A percentile compares a stretch with the other conserved stretches of the same genome.
Evolutionary conservation across 495 filamentous ascomycete species (phyloP).

Genomic region (Lepidopterella palustris): DNA sequence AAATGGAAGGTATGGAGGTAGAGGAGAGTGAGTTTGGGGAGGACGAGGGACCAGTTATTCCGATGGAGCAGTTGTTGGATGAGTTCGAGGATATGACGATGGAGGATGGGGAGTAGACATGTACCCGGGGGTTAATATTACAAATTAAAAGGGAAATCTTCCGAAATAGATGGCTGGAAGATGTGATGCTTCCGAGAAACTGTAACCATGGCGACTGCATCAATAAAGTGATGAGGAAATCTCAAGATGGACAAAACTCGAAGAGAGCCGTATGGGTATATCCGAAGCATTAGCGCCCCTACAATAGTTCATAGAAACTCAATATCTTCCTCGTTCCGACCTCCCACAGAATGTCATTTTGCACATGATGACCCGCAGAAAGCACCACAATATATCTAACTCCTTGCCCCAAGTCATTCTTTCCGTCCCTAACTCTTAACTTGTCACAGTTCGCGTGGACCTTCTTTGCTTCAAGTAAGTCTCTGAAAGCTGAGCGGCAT

Average conservation of each 20-base stretch:
- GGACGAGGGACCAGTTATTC: conserved; percentile 38
- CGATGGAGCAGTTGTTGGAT: conserved; percentile 42
- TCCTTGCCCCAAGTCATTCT: background rate
- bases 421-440: background rate
- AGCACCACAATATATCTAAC: background rate
- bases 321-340: background rate
- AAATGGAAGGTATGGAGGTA: conserved; percentile 56
- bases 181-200: no score
- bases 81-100: conserved; percentile 40
- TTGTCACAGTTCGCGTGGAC: background rate
- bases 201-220: no score
- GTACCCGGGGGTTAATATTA: background rate
- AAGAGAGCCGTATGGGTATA: background rate
- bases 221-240: background rate
- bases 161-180: background rate
- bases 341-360: background rate
- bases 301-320: background rate
- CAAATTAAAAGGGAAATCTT: background rate
- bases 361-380: background rate
- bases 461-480: background rate
- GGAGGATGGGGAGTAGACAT: conserved; percentile 24
- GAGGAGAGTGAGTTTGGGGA: conserved; percentile 40
- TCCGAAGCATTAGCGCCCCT: background rate
- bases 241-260: no score
- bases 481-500: background rate